A percentile compares a stretch with the other conserved stretches of the same genome.
These are phyloP conservation scores for Deuterostichococcus epilithicus DNA, from an alignment of 139 green algal species.

Conservation along the genomic window DNA sequence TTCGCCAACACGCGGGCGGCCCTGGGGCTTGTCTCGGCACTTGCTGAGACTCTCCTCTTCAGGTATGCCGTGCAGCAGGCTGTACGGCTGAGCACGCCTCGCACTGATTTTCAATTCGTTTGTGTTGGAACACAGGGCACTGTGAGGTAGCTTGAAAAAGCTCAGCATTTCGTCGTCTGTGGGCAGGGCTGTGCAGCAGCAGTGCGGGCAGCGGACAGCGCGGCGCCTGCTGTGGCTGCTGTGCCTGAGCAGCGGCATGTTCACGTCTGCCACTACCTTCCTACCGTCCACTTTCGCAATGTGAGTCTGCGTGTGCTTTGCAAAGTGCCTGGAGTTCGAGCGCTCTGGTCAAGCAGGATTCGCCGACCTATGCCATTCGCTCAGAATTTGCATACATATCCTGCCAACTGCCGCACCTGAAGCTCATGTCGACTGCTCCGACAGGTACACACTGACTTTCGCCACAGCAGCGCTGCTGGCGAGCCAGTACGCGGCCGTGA, in stretches of 20 bases:
- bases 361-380: too few species aligned
- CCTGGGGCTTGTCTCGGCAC: conserved; percentile 49
- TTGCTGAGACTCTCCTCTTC: conserved; percentile 51
- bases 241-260: conserved; percentile 44
- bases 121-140: too few species aligned
- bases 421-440: too few species aligned
- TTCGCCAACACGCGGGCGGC: conserved; percentile 52
- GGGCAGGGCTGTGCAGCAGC: conserved; percentile 22
- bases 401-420: too few species aligned
- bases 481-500: conserved; percentile 18
- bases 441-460: conserved; percentile 35
- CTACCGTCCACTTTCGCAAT: conserved; percentile 81
- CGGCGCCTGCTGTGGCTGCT: conserved; percentile 47
- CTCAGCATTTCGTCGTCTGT: too few species aligned
- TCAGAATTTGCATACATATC: too few species aligned
- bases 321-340: too few species aligned
- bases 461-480: conserved; percentile 52
- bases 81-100: too few species aligned
- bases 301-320: conserved; percentile 26
- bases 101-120: too few species aligned
- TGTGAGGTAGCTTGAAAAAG: too few species aligned
- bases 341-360: too few species aligned
- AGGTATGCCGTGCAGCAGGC: conserved; percentile 20
- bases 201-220: conserved; percentile 12
- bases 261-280: conserved; percentile 56